These are phyloP conservation scores for Singerocomus inundabilis DNA, from an alignment of 1,284 basidiomycete species.

Conservation along the genomic window DNA sequence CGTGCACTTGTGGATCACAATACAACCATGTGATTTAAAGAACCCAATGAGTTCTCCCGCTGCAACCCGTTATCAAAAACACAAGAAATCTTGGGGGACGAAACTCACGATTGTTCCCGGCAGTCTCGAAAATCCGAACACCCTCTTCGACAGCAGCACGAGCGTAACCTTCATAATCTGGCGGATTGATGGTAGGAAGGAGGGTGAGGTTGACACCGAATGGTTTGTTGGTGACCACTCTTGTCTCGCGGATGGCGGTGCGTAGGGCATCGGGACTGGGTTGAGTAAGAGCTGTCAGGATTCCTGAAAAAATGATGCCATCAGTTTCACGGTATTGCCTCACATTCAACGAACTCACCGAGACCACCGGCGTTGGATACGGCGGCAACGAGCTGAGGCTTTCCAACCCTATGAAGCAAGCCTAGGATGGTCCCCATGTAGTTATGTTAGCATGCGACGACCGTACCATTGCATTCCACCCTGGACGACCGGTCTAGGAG, in stretches of 20 bases:
- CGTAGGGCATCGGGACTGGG: conserved; percentile 82
- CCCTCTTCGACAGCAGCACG: conserved; percentile 85
- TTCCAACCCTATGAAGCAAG: conserved; percentile 61
- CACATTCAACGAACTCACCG: conserved; percentile 41
- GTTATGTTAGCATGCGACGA: conserved; percentile 9
- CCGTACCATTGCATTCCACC: conserved; percentile 85
- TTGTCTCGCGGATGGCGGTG: conserved; percentile 81
- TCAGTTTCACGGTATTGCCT: conserved; percentile 2
- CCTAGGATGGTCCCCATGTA: conserved; percentile 1
- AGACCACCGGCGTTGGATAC: conserved; percentile 87
- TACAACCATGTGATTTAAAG: conserved; percentile 74
- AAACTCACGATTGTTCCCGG: conserved; percentile 80
- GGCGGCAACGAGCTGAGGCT: conserved; percentile 72
- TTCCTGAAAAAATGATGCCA: conserved; percentile 41
- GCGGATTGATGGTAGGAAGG: conserved; percentile 86
- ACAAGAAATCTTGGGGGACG: not conserved
- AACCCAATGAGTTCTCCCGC: conserved; percentile 79
- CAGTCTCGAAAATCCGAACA: conserved; percentile 90
- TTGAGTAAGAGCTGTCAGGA: conserved; percentile 88
- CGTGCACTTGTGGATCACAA: conserved; percentile 91
- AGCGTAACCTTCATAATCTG: conserved; percentile 86
- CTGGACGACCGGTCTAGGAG: conserved; percentile 66
- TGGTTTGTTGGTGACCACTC: conserved; percentile 64
- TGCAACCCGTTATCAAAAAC: conserved; percentile 27
- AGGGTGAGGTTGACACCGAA: conserved; percentile 95